Evolutionary conservation across 495 filamentous ascomycete genomes (phyloP).

Genomic region (Cenococcum geophilum): DNA sequence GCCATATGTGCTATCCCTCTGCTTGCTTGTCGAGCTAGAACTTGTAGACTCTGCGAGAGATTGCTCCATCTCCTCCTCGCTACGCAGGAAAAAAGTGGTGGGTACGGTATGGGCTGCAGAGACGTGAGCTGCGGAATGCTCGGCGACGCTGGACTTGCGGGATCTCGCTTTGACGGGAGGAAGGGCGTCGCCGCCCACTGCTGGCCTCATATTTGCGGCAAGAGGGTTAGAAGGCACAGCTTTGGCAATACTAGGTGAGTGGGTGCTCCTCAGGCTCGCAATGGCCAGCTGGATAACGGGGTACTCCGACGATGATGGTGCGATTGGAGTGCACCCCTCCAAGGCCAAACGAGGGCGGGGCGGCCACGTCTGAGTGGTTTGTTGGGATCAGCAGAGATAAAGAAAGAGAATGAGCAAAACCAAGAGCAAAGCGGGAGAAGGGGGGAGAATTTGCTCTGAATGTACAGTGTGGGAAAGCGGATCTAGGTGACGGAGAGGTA

Average conservation of each 20-base stretch:
- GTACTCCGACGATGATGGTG: constrained; percentile 1
- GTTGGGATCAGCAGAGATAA: neutral
- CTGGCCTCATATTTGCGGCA: constrained; percentile 19
- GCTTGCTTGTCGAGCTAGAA: constrained; percentile 6
- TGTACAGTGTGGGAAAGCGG: neutral
- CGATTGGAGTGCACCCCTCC: constrained; percentile 3
- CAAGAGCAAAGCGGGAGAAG: neutral
- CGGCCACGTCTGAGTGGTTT: neutral
- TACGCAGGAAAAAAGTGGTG: constrained; percentile 39
- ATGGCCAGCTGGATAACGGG: neutral
- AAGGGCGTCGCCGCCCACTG: constrained; percentile 25
- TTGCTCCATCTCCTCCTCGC: constrained; percentile 37
- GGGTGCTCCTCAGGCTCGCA: neutral
- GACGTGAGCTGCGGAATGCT: constrained; percentile 11
- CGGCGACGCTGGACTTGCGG: constrained; percentile 30
- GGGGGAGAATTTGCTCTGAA: neutral
- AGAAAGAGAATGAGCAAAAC: neutral
- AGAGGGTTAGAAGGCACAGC: neutral
- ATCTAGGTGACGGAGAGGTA: neutral
- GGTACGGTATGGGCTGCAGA: constrained; percentile 32
- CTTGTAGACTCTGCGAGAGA: constrained; percentile 10
- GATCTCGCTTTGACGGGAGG: constrained; percentile 18
- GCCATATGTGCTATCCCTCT: constrained; percentile 43
- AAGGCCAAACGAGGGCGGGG: neutral
- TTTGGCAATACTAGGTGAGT: neutral